Base-by-base conservation (phyloP, 106 monocot genomes). In the Gastrodia elata region DNA sequence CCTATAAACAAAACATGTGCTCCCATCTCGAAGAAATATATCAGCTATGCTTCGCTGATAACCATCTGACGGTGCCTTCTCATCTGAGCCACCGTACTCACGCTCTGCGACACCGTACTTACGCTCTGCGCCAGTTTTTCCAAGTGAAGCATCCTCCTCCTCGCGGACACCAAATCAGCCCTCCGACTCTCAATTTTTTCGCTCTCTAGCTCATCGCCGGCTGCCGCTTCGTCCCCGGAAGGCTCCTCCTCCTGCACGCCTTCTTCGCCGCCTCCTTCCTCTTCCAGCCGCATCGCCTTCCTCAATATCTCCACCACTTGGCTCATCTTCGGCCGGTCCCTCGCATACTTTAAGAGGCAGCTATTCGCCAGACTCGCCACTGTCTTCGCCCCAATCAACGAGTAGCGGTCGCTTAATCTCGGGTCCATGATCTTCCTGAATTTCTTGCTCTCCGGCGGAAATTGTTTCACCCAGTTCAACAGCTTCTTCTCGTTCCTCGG, bases 401-500 rank as follows among this genome's bases (percentile, higher is more conserved):
- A 73, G 57, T 85, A 91, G 18, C 72, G 44, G 30, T 73, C 68
- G n/a, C 73, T 75, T 8, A 91, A 77, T 64, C 81, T 75, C 1
- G 83, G 87, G 42, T 91, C 91, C 22, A 88, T 85, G 38, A 85
- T 81, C 48, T 15, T 52, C 33, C 65, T 39, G 65, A 91, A 91
- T 10, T 49, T 76, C 52, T 36, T 83, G 68, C 82, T 79, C 32
- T 79, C 76, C 2, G 70, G 39, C 4, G 87, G 88, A 67, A 74
- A 85, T 42, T 72, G 83, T 34, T 85, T 87, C 67, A 88, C 83
- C 91, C 91, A 91, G 20, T 79, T 81, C 26, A 91, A 39, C 49
- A 91, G 88, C 26, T 82, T 85, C 68, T 83, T 80, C 64, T 91
- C 91, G 25, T 64, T 39, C 48, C 39, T 81, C 1, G 88, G 91